Evolutionary conservation across 768 basidiomycete species (phyloP), one percentile per base, ranked within the genome.

Genomic region (Boletus huronensis): DNA sequence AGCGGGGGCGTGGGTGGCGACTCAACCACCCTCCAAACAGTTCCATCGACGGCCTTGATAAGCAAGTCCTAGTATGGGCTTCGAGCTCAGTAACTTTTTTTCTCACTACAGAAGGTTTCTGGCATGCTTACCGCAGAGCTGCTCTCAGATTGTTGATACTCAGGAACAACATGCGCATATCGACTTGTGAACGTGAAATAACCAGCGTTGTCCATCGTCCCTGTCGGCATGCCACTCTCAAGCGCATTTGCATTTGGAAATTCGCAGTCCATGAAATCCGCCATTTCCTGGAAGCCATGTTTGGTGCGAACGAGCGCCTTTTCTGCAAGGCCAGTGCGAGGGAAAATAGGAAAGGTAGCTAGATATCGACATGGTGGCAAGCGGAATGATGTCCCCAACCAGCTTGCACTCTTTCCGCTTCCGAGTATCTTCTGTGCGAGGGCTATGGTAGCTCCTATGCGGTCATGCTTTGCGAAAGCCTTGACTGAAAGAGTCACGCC

Each of bases 261-360:
- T 39, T 48, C 48, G n/a, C 48, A 48, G 23, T 48, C 48, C 48
- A 48, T 39, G 34, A 48, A 48, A 28, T 40, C 35, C 7, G 35
- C 35, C 48, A 48, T 48, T 13, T 48, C 48, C 11, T 48, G 48
- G 28, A 48, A 38, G 11, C 48, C 48, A 19, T 8, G 3, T 34
- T 38, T 48, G 34, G 47, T 48, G 25, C 25, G 47, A 48, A 39
- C 34, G 23, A 48, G 47, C 34, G 47, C 47, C 47, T 48, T 48
- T 48, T 48, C 47, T 26, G 25, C 47, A 19, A 48, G 25, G 23
- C 47, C 47, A 7, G 47, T 48, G 23, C 5, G 34, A 35, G 47
- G 47, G 34, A 48, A 48, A 23, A 35, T 36, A 8, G 47, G 47
- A 48, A 48, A 48, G 34, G 47, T 48, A 26, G 47, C 47, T 17